Conservation (phyloP, 2,329 filamentous ascomycete species). For the Canariomyces notabilis region DNA sequence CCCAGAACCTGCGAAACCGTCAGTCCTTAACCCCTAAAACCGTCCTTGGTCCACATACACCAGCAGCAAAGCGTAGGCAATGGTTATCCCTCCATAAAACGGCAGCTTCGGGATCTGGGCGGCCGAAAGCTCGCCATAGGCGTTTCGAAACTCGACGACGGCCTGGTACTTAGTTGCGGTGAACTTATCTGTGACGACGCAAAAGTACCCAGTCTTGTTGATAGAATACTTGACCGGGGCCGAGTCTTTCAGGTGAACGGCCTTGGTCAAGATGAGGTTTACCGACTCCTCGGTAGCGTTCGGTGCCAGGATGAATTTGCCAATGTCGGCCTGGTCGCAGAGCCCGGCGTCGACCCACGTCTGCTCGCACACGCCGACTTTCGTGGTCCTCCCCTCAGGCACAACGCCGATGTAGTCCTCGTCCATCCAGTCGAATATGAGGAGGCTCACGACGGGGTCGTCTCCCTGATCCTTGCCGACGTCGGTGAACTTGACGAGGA, state of each 20-base stretch:
- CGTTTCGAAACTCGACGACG: constrained; percentile 87
- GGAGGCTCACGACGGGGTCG: constrained; percentile 73
- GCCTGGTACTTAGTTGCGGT: constrained; percentile 66
- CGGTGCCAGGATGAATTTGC: constrained; percentile 74
- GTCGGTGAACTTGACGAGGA: constrained; percentile 66
- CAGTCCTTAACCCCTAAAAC: constrained; percentile 21
- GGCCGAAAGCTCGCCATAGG: constrained; percentile 90
- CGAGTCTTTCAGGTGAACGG: constrained; percentile 74
- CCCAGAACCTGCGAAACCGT: constrained; percentile 67
- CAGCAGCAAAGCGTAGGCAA: constrained; percentile 84
- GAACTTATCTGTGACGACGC: constrained; percentile 73
- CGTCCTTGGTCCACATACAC: constrained; percentile 43
- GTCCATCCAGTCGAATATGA: constrained; percentile 94
- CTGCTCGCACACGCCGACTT: constrained; percentile 65
- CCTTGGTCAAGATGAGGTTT: constrained; percentile 70
- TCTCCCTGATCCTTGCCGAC: constrained; percentile 50
- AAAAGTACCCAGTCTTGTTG: constrained; percentile 92
- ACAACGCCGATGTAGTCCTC: constrained; percentile 70
- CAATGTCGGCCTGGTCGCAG: constrained; percentile 73
- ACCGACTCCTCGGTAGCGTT: constrained; percentile 69
- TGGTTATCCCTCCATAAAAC: constrained; percentile 91
- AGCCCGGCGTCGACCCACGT: constrained; percentile 61
- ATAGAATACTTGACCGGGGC: constrained; percentile 74
- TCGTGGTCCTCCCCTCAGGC: constrained; percentile 47
- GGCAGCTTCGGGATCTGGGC: constrained; percentile 95